Base-by-base conservation (phyloP, 371 early-diverging fungal species). In the Fennellomyces sp. region DNA sequence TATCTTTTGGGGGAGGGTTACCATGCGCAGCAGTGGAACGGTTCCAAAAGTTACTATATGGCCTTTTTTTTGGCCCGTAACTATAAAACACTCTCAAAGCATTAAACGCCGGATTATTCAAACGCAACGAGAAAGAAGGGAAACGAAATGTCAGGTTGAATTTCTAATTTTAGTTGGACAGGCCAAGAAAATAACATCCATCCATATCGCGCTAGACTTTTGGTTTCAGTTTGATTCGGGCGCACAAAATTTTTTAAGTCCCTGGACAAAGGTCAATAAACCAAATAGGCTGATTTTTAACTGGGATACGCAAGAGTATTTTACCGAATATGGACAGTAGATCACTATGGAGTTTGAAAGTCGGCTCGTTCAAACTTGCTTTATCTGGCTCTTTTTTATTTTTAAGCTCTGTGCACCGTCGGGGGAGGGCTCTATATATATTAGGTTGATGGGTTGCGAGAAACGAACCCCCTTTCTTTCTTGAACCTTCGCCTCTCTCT, bases 151-250 rank as follows among this genome's bases (percentile, higher is more conserved):
- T 45, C 45, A 45, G 45, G 21, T 45, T 45, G 21, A 23, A 45
- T 45, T 45, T 45, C 45, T 45, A 45, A 45, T 45, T 45, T 8
- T 45, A 45, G 45, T n/a, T n/a, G 39, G 45, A 19, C n/a, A 4
- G 17, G 39, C 39, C 39, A 39, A 39, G 39, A 39, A 39, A n/a
- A 11, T n/a, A n/a, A n/a, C n/a, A n/a, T 4, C 41, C 41, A 41
- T 10, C 41, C n/a, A n/a, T 13, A 15, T 41, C 6, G 41, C 41
- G 41, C 41, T 41, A 17, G 41, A 15, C 5, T 17, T 6, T 17
- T 45, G 23, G 5, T 45, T 45, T 21, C 5, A 5, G 19, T 45
- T 87, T 35, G 21, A 26, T 52, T 36, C 35, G 33, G 30, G 52
- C 27, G 31, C 12, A 35, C 33, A 52, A 52, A 19, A 39, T 11